Evolutionary conservation across 495 filamentous ascomycete species (phyloP).

Genomic region (Lasiosphaeria ovina): DNA sequence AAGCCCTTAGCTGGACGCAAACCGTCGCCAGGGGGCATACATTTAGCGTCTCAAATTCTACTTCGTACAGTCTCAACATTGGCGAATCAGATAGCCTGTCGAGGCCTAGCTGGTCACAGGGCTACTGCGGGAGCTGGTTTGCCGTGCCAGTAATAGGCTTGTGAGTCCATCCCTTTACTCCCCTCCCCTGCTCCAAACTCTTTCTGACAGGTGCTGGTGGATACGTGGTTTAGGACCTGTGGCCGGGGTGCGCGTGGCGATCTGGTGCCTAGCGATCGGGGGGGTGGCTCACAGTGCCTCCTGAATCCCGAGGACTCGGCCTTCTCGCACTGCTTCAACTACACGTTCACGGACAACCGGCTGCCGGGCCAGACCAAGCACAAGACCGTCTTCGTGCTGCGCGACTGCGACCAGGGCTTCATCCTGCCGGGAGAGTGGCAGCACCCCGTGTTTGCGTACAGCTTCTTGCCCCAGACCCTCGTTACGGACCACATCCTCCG

Average conservation of each 20-base stretch:
- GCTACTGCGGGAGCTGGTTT: slow-evolving; percentile 18
- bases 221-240: slow-evolving; percentile 1
- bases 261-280: background rate
- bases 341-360: slow-evolving; percentile 6
- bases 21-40: background rate
- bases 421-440: slow-evolving; percentile 22
- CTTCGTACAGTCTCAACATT: background rate
- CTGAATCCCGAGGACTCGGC: background rate
- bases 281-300: background rate
- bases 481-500: slow-evolving; percentile 10
- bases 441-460: slow-evolving; percentile 8
- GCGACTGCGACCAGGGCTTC: slow-evolving; percentile 16
- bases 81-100: background rate
- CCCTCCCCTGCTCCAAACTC: background rate
- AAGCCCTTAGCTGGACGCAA: background rate
- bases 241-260: slow-evolving; percentile 4
- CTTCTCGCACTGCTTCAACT: slow-evolving; percentile 17
- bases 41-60: background rate
- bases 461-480: slow-evolving; percentile 6
- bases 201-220: too few relatives aligned
- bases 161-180: background rate
- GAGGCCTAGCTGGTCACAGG: slow-evolving; percentile 7
- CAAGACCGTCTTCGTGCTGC: slow-evolving; percentile 12
- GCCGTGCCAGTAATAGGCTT: slow-evolving; percentile 14
- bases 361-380: background rate